A percentile compares a stretch with the other conserved stretches of the same genome.
These are phyloP conservation scores for Bacidia gigantensis DNA, from an alignment of 495 filamentous ascomycete genomes.

Conservation along the genomic window DNA sequence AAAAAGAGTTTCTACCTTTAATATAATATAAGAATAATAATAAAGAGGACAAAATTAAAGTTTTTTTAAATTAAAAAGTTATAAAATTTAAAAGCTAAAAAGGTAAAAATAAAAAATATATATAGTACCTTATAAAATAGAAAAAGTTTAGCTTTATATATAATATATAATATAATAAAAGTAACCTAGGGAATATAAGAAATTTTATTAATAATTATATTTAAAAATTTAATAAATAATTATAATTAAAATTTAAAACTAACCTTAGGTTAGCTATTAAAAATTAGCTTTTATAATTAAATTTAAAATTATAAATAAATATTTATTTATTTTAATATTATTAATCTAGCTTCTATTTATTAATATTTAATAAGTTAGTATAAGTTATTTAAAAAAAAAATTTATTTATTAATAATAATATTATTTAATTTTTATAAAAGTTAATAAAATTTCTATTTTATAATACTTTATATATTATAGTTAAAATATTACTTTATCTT, in stretches of 20 bases:
- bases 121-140: background rate
- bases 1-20: background rate
- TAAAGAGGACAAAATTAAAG: background rate
- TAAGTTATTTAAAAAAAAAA: background rate
- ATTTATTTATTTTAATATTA: conserved; percentile 1
- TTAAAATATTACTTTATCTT: too few relatives aligned
- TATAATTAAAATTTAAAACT: background rate
- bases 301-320: background rate
- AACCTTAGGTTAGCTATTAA: background rate
- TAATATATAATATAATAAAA: background rate
- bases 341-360: background rate
- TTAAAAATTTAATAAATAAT: background rate
- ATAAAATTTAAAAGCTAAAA: background rate
- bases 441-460: too few relatives aligned
- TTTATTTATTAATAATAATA: too few relatives aligned
- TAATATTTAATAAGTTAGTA: too few relatives aligned
- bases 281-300: background rate
- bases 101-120: background rate
- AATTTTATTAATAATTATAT: conserved; percentile 1
- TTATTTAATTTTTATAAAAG: too few relatives aligned
- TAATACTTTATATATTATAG: background rate
- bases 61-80: background rate
- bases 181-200: background rate
- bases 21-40: background rate
- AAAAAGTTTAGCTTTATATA: background rate